A percentile compares a stretch with the other conserved stretches of the same genome.
These are phyloP conservation scores for Clonostachys rhizophaga DNA, from an alignment of 2,329 filamentous ascomycete genomes.

Conservation along the genomic window DNA sequence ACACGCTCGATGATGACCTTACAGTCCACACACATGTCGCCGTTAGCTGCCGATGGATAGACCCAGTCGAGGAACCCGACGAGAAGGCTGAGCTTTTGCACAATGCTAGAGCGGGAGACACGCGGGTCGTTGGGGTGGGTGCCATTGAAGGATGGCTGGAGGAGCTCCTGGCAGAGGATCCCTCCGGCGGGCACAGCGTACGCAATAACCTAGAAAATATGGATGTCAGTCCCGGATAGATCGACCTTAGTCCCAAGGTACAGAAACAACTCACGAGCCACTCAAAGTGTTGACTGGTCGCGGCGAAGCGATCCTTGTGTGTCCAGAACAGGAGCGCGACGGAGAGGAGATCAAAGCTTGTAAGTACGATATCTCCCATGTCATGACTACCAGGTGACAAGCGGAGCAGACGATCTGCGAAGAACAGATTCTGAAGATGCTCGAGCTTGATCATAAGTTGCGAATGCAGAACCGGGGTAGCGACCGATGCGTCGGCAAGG, in stretches of 20 bases:
- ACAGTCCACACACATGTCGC: conserved; percentile 34
- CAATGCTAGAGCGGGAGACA: conserved; percentile 32
- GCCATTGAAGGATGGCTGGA: background rate
- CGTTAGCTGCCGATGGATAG: conserved; percentile 37
- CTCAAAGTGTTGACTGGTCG: background rate
- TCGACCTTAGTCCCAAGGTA: background rate
- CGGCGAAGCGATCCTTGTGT: conserved; percentile 14
- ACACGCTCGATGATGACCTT: conserved; percentile 41
- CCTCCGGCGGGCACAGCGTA: conserved; percentile 41
- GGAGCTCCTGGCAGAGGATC: conserved; percentile 37
- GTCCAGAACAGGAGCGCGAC: conserved; percentile 39
- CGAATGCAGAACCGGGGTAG: conserved; percentile 21
- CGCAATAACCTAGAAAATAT: conserved; percentile 32
- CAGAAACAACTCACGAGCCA: background rate
- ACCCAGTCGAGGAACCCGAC: conserved; percentile 45
- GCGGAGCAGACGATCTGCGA: conserved; percentile 49
- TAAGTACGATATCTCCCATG: conserved; percentile 31
- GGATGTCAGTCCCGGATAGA: conserved; percentile 9
- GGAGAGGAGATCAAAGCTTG: conserved; percentile 40
- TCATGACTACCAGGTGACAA: conserved; percentile 17
- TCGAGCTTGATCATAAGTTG: conserved; percentile 40
- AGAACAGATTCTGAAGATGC: conserved; percentile 50
- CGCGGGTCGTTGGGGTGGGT: conserved; percentile 3
- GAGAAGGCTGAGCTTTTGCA: conserved; percentile 44
- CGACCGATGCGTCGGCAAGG: too few species aligned